Percentiles rank a stretch among this genome's conserved stretches.
phyloP scores from a whole-genome alignment of 768 basidiomycete genomes.

The Phlebiopsis flavidoalba region DNA sequence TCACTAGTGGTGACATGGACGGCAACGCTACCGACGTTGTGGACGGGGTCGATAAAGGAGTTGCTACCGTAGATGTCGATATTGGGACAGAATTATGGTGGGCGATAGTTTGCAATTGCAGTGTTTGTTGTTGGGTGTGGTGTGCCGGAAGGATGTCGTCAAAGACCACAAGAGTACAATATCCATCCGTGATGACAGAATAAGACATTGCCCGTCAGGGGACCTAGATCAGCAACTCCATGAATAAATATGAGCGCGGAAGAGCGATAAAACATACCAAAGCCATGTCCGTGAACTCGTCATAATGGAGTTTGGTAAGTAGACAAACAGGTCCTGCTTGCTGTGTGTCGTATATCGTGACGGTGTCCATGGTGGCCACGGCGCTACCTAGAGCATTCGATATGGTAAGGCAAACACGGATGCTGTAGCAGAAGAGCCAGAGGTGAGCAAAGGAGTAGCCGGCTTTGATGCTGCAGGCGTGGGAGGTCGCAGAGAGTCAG shows the following conservation, averaged over 20 bases:
- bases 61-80: slow-evolving; percentile 18
- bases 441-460: slow-evolving; percentile 36
- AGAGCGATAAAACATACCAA: slow-evolving; percentile 59
- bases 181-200: slow-evolving; percentile 95
- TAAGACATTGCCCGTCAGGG: slow-evolving; percentile 88
- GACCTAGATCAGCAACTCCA: slow-evolving; percentile 56
- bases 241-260: background rate
- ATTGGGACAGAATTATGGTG: slow-evolving; percentile 60
- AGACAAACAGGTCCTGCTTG: slow-evolving; percentile 89
- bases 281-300: slow-evolving; percentile 94
- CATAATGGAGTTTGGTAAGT: slow-evolving; percentile 92
- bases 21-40: slow-evolving; percentile 19
- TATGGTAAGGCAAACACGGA: slow-evolving; percentile 89
- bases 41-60: slow-evolving; percentile 24
- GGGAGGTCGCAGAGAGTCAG: slow-evolving; percentile 41
- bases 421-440: slow-evolving; percentile 31
- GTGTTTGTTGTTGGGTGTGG: slow-evolving; percentile 85
- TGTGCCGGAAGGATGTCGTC: slow-evolving; percentile 89
- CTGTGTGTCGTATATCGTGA: slow-evolving; percentile 95
- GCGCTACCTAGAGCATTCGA: slow-evolving; percentile 92
- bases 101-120: slow-evolving; percentile 89
- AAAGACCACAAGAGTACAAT: slow-evolving; percentile 92
- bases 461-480: slow-evolving; percentile 61
- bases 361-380: slow-evolving; percentile 93
- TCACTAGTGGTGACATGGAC: slow-evolving; percentile 10